phyloP scores from a whole-genome alignment of 2,329 filamentous ascomycete genomes.

The Huntiella savannae region DNA sequence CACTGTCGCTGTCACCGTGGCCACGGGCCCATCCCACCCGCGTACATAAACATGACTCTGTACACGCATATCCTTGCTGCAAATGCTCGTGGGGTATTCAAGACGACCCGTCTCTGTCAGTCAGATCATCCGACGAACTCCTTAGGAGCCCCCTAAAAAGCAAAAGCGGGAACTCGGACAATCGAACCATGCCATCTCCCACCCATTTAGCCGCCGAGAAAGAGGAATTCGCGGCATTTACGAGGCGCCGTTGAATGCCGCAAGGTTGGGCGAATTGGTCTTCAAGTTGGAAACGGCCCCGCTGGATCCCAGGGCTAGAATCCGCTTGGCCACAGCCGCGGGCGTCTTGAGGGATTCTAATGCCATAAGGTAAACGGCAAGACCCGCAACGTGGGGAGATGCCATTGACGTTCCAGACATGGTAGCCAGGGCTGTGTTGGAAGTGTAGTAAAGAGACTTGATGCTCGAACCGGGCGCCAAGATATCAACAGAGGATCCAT shows the following conservation, averaged over 20 bases:
- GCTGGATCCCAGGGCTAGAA: neutral
- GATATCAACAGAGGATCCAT: slow-evolving; percentile 23
- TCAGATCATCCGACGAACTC: too few relatives aligned
- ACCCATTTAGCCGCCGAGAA: too few relatives aligned
- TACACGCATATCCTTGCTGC: too few relatives aligned
- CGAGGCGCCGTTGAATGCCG: neutral
- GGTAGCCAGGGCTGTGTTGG: neutral
- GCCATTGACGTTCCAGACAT: slow-evolving; percentile 10
- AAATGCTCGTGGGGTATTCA: too few relatives aligned
- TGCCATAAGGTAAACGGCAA: slow-evolving; percentile 7
- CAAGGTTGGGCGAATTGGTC: neutral
- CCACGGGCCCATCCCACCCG: too few relatives aligned
- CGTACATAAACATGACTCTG: too few relatives aligned
- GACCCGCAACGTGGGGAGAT: slow-evolving; percentile 8
- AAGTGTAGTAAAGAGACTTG: slow-evolving; percentile 17
- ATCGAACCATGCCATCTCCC: too few relatives aligned
- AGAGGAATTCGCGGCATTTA: neutral
- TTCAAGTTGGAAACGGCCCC: neutral
- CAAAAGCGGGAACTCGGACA: too few relatives aligned
- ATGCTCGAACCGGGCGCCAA: slow-evolving; percentile 26
- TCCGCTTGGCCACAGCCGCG: neutral
- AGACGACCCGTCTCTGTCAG: too few relatives aligned
- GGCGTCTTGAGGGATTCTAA: neutral
- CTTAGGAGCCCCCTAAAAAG: too few relatives aligned
- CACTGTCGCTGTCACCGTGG: too few relatives aligned